Percentiles rank a stretch among this genome's conserved stretches.
Evolutionary conservation across 306 rosid species (phyloP).

Genomic region (Canavalia ensiformis): DNA sequence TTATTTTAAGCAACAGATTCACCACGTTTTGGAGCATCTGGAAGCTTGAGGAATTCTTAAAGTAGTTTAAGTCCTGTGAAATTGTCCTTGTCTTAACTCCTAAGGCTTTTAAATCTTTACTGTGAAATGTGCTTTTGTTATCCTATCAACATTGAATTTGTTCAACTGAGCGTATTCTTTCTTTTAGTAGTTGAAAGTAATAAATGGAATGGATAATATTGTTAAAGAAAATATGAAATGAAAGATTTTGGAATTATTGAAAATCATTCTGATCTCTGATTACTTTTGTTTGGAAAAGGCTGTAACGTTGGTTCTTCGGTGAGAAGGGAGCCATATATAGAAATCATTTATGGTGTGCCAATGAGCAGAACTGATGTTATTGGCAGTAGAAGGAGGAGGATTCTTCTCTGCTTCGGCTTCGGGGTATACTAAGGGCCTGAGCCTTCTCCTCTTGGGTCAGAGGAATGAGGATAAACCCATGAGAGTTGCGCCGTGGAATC

Average conservation of each 20-base stretch:
- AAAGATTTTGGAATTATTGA: constrained; percentile 20
- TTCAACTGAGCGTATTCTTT: constrained; percentile 35
- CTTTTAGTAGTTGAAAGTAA: constrained; percentile 26
- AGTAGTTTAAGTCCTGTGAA: constrained; percentile 32
- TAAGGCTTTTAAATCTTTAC: constrained; percentile 30
- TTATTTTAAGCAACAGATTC: neutral
- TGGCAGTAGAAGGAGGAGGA: constrained; percentile 98
- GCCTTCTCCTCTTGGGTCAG: constrained; percentile 96
- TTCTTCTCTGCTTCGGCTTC: constrained; percentile 99
- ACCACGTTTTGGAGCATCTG: constrained; percentile 16
- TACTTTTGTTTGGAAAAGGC: constrained; percentile 49
- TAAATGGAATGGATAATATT: constrained; percentile 29
- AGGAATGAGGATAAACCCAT: constrained; percentile 93
- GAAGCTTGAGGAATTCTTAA: constrained; percentile 18
- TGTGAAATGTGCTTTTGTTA: constrained; percentile 39
- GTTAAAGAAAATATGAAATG: constrained; percentile 14
- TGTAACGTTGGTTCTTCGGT: constrained; percentile 59
- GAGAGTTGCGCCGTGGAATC: constrained; percentile 99
- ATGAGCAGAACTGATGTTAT: constrained; percentile 98
- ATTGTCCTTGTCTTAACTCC: constrained; percentile 29
- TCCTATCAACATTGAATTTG: constrained; percentile 31
- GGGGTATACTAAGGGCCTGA: constrained; percentile 95
- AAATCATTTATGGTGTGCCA: constrained; percentile 64
- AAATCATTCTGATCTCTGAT: constrained; percentile 45
- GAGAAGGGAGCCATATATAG: constrained; percentile 53